phyloP scores from a whole-genome alignment of 768 basidiomycete species.

The Trametes meyenii region DNA sequence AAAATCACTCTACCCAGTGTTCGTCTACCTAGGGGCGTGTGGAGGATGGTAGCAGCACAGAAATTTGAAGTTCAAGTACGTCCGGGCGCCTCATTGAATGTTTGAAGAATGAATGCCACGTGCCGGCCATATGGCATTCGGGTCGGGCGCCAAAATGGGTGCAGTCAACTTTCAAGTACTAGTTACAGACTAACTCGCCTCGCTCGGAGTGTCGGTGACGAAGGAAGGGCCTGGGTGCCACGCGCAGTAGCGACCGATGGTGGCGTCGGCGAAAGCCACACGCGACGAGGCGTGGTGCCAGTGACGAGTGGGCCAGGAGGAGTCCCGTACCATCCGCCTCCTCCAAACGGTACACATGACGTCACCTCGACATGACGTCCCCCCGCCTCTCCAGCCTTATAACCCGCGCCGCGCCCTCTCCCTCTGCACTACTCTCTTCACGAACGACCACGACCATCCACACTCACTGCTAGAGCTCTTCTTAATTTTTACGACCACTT shows the following conservation, averaged over 20 bases:
- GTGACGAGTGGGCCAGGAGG: neutral
- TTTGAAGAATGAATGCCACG: too few species aligned
- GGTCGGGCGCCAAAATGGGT: too few species aligned
- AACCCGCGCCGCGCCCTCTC: neutral
- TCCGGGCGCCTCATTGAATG: too few species aligned
- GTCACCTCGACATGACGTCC: constrained; percentile 1
- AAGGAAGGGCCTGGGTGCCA: neutral
- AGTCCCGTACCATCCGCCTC: neutral
- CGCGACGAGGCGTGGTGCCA: neutral
- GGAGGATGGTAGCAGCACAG: too few species aligned
- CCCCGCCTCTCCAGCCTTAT: neutral
- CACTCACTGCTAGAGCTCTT: neutral
- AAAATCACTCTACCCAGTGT: too few species aligned
- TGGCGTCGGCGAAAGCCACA: neutral
- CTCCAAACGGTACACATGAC: neutral
- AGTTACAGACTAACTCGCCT: too few species aligned
- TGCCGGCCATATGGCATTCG: too few species aligned
- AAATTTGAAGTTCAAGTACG: too few species aligned
- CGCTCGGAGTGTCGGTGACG: too few species aligned
- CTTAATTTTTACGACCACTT: constrained; percentile 1
- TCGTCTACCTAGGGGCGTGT: too few species aligned
- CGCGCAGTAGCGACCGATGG: neutral
- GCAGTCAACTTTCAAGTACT: too few species aligned
- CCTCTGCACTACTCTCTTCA: too few species aligned
- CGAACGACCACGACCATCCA: neutral